Conservation (phyloP, 495 filamentous ascomycete genomes). For the Poronia punctata region DNA sequence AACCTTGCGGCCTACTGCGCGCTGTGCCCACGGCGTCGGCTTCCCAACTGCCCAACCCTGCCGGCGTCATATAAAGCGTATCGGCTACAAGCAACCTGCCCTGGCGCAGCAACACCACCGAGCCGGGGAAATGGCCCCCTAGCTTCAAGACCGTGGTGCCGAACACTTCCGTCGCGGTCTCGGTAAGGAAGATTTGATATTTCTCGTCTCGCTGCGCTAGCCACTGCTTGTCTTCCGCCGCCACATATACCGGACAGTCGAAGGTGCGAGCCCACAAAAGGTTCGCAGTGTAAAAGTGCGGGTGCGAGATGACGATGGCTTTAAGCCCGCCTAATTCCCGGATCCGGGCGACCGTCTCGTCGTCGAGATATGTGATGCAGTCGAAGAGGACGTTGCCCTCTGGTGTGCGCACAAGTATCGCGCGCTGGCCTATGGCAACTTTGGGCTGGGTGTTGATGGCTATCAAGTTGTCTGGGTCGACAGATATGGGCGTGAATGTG, state of each 20-base stretch:
- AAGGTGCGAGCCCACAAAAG: constrained; percentile 60
- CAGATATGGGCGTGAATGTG: constrained; percentile 26
- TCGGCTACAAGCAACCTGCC: constrained; percentile 61
- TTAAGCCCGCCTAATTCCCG: constrained; percentile 49
- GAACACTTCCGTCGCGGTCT: constrained; percentile 22
- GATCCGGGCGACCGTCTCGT: constrained; percentile 46
- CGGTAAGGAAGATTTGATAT: constrained; percentile 38
- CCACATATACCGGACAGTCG: constrained; percentile 55
- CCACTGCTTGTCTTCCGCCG: constrained; percentile 58
- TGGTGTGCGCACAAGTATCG: constrained; percentile 54
- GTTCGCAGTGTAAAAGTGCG: constrained; percentile 70
- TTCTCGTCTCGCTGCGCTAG: constrained; percentile 19
- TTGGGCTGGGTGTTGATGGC: constrained; percentile 54
- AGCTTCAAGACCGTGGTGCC: constrained; percentile 58
- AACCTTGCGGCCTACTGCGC: constrained; percentile 44
- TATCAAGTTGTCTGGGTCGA: constrained; percentile 35
- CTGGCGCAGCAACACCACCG: constrained; percentile 53
- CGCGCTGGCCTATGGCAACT: constrained; percentile 66
- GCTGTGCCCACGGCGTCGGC: constrained; percentile 23
- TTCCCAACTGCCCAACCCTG: constrained; percentile 37
- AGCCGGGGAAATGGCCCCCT: constrained; percentile 71
- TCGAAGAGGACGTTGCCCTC: constrained; percentile 70
- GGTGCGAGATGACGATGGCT: constrained; percentile 74
- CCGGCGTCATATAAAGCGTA: constrained; percentile 59
- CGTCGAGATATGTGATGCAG: constrained; percentile 57